These are phyloP conservation scores for Cyclotella cryptica DNA, from an alignment of 108 stramenopile species.

Conservation along the genomic window DNA sequence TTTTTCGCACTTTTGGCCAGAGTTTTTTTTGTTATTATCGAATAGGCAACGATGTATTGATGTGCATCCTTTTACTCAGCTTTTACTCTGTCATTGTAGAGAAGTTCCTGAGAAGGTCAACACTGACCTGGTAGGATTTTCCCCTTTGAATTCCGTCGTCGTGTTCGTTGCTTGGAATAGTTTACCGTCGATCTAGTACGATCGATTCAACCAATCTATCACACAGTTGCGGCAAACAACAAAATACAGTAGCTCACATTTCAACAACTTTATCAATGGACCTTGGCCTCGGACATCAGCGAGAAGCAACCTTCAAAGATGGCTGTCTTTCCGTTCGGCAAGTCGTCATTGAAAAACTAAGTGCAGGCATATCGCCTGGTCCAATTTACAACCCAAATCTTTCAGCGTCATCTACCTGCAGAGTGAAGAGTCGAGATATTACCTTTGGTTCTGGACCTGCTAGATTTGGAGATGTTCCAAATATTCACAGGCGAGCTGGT, in stretches of 20 bases:
- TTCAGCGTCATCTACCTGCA: slow-evolving; percentile 17
- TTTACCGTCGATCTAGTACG: too few species aligned
- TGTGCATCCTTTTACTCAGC: too few species aligned
- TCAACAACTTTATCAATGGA: slow-evolving; percentile 25
- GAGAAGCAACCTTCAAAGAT: slow-evolving; percentile 55
- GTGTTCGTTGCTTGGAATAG: too few species aligned
- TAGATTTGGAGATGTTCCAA: slow-evolving; percentile 43
- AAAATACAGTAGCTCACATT: not conserved
- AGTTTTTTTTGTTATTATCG: too few species aligned
- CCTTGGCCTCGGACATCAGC: slow-evolving; percentile 30
- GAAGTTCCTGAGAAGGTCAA: too few species aligned
- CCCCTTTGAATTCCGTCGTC: too few species aligned
- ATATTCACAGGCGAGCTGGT: slow-evolving; percentile 19
- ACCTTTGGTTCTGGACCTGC: slow-evolving; percentile 53
- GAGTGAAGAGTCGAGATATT: slow-evolving; percentile 43
- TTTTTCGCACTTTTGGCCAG: too few species aligned
- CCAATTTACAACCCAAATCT: slow-evolving; percentile 54
- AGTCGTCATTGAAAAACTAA: slow-evolving; percentile 40
- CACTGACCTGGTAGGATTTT: too few species aligned
- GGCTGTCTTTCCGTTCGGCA: slow-evolving; percentile 52
- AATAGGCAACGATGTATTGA: too few species aligned
- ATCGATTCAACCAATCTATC: too few species aligned
- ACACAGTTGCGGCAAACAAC: too few species aligned
- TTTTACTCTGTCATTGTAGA: too few species aligned
- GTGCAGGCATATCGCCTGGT: slow-evolving; percentile 33